Base-by-base conservation (phyloP, 2,329 filamentous ascomycete species). In the Zalaria obscura region DNA sequence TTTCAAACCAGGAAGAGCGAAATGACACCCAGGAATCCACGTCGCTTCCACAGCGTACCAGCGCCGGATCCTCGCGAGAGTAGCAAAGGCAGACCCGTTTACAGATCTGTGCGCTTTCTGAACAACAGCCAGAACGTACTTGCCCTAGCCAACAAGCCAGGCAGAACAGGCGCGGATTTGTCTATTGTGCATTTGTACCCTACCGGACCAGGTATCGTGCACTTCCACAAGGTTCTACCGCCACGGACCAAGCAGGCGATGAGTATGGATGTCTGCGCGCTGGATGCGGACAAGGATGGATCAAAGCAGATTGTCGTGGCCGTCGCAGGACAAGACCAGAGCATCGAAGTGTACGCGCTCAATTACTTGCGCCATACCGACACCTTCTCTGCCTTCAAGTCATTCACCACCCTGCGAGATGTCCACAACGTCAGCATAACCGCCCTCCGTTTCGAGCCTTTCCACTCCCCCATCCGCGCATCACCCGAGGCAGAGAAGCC, bases 281-380 rank as follows among this genome's bases (percentile, higher is more conserved):
- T 95, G 4, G 64, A 73, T 7, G 62, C 71, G 0, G 66, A 72
- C 11, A 62, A 70, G 1, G 65, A 76, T 40, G 75, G 73, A 40
- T 77, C 82, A 45, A 75, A 79, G 37, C 86, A 95, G 61, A 82
- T 86, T 48, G 74, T 82, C 37, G 71, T 94, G 49, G 88, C 87
- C 5, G 76, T 93, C 9, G 83, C 83, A 3, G 81, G 80, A 5
- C 81, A 83, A 51, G 83, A 93, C 58, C 77, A 78, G 45, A 86
- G 84, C 7, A 79, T 94, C 48, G 76, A 75, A 4, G 65, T 94
- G 27, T 82, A 80, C 59, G 88, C 84, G 0, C 65, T 93, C 44
- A 82, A 93, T 48, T 83, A 85, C 55, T 57, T 83, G 52, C 60
- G 64, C 5, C 54, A 55, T 3, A 60, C 58, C 2, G 65, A 64